Conservation (phyloP, 108 stramenopile species). For the Pseudonitzschia multistriata region DNA sequence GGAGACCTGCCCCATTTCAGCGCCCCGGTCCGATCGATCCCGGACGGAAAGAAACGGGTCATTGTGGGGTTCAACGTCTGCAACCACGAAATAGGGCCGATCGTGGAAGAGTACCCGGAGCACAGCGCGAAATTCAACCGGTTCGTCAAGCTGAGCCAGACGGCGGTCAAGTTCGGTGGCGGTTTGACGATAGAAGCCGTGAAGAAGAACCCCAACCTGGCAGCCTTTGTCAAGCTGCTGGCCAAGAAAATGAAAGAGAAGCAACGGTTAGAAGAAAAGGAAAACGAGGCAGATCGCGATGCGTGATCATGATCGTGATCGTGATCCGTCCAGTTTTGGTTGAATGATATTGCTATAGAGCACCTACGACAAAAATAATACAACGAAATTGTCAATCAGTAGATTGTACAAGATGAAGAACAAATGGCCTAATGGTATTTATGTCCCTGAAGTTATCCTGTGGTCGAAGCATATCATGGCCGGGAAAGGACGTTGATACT, state of each 20-base stretch:
- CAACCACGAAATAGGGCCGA: slow-evolving; percentile 7
- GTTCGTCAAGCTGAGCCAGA: background rate
- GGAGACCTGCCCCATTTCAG: slow-evolving; percentile 4
- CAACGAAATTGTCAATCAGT: too few species aligned
- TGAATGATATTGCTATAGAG: too few species aligned
- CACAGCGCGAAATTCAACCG: slow-evolving; percentile 1
- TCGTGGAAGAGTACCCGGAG: slow-evolving; percentile 1
- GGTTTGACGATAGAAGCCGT: background rate
- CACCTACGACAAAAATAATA: too few species aligned
- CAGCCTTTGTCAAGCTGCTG: slow-evolving; percentile 1
- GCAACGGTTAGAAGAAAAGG: background rate
- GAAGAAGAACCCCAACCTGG: background rate
- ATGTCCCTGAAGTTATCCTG: too few species aligned
- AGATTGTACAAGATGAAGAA: too few species aligned
- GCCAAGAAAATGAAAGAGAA: slow-evolving; percentile 3
- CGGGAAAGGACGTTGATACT: too few species aligned
- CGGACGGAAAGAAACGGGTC: background rate
- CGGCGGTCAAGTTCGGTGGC: background rate
- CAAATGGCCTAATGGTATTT: too few species aligned
- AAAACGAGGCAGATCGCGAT: background rate
- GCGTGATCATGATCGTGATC: too few species aligned
- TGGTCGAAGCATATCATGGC: too few species aligned
- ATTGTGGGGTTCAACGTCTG: slow-evolving; percentile 12
- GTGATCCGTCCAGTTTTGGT: too few species aligned
- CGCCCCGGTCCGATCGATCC: background rate